phyloP scores from a whole-genome alignment of 495 filamentous ascomycete genomes.

The Cercophora sp. region DNA sequence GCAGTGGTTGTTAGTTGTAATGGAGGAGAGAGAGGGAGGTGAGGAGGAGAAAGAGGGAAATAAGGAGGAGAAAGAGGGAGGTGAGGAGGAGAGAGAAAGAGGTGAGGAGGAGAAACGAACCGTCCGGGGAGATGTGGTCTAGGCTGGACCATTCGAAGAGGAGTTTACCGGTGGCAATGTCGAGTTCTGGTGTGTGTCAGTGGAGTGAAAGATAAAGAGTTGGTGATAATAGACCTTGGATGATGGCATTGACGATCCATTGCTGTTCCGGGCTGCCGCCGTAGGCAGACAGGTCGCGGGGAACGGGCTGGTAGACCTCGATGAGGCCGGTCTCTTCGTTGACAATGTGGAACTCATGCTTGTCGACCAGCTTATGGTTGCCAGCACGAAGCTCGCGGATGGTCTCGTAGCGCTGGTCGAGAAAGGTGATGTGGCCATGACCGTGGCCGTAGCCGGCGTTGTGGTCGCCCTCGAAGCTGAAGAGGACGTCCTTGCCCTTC shows the following conservation, averaged over 20 bases:
- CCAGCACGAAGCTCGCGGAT: constrained; percentile 50
- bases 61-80: no score
- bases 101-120: constrained; percentile 15
- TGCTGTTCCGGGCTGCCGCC: constrained; percentile 40
- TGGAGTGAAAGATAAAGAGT: no score
- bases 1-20: constrained; percentile 6
- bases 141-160: constrained; percentile 40
- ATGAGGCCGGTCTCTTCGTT: constrained; percentile 51
- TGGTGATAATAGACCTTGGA: constrained; percentile 44
- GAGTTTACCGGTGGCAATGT: constrained; percentile 34
- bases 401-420: constrained; percentile 53
- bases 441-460: constrained; percentile 53
- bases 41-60: no score
- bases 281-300: constrained; percentile 37
- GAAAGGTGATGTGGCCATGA: constrained; percentile 48
- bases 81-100: not conserved
- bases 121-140: constrained; percentile 38
- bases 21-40: not conserved
- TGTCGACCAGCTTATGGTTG: constrained; percentile 50
- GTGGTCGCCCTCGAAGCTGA: constrained; percentile 53
- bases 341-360: constrained; percentile 52
- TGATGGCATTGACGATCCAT: constrained; percentile 49
- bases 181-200: constrained; percentile 25
- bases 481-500: constrained; percentile 50
- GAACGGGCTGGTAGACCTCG: constrained; percentile 43